phyloP scores from a whole-genome alignment of 78 protist species.

The Isochrysis galbana region DNA sequence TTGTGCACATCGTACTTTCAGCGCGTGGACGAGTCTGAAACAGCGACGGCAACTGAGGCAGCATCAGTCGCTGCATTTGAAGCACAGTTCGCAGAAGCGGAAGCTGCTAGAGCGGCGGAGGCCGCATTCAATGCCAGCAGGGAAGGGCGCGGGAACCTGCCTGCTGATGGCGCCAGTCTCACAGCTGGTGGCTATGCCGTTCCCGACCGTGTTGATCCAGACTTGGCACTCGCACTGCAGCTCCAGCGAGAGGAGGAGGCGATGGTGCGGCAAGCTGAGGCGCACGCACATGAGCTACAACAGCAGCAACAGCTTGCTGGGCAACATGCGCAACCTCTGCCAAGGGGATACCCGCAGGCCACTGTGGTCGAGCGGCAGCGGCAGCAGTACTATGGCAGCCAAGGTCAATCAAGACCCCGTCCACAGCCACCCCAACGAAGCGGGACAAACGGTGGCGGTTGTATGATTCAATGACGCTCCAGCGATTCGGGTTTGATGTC shows the following conservation, averaged over 20 bases:
- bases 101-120: not conserved
- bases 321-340: too few relatives aligned
- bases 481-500: too few relatives aligned
- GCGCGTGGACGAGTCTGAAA: not conserved
- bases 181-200: too few relatives aligned
- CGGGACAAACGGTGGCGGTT: too few relatives aligned
- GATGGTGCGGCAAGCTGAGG: not conserved
- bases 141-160: too few relatives aligned
- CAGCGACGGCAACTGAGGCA: not conserved
- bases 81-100: not conserved
- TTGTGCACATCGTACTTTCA: conserved; percentile 1
- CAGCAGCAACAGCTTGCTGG: not conserved
- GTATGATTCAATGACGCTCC: too few relatives aligned
- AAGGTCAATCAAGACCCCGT: too few relatives aligned
- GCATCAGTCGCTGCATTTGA: not conserved
- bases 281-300: not conserved
- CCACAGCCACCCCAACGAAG: too few relatives aligned
- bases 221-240: conserved; percentile 36
- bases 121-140: not conserved
- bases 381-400: too few relatives aligned
- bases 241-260: conserved; percentile 21
- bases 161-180: too few relatives aligned
- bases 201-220: not conserved
- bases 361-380: too few relatives aligned
- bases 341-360: too few relatives aligned